Conservation (phyloP, 345 rosid species). For the Rhodomyrtus tomentosa region DNA sequence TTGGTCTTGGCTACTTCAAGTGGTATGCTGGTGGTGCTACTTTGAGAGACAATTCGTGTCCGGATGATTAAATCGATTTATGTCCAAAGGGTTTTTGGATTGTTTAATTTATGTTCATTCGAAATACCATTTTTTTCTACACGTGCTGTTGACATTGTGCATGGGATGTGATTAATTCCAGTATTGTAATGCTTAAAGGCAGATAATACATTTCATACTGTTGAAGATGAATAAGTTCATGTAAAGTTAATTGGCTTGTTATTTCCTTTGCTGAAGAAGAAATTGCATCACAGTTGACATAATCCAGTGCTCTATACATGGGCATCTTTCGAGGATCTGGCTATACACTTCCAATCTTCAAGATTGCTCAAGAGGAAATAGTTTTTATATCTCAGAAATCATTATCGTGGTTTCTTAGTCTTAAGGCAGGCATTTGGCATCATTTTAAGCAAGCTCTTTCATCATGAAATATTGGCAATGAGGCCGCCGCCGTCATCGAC, state of each 20-base stretch:
- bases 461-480: background rate
- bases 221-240: background rate
- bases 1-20: constrained; percentile 23
- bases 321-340: background rate
- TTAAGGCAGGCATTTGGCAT: background rate
- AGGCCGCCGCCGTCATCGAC: background rate
- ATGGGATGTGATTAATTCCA: background rate
- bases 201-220: background rate
- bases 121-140: background rate
- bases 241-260: background rate
- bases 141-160: background rate
- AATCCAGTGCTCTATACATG: background rate
- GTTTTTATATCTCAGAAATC: background rate
- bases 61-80: background rate
- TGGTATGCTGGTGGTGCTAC: background rate
- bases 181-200: background rate
- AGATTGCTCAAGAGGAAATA: background rate
- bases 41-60: background rate
- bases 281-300: background rate
- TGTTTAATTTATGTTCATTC: background rate
- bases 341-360: background rate
- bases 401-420: background rate
- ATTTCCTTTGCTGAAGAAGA: background rate
- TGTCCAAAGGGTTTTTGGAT: background rate
- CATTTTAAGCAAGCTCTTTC: background rate